Evolutionary conservation across 2,329 filamentous ascomycete species (phyloP).

Genomic region (Pseudocercospora macadamiae): DNA sequence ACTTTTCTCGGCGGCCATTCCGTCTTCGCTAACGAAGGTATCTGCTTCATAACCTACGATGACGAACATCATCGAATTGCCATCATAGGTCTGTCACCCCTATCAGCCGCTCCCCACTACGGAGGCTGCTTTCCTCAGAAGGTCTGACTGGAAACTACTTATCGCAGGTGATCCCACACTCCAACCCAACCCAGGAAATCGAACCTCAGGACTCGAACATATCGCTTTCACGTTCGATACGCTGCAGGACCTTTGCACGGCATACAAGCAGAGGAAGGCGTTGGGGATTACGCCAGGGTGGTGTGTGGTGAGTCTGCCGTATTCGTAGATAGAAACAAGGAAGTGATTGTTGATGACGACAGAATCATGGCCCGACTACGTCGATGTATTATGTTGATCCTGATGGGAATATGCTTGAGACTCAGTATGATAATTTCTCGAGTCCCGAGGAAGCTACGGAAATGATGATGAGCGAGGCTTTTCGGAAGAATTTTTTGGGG

Average conservation of each 20-base stretch:
- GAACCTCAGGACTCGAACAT: conserved; percentile 28
- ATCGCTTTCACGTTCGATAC: conserved; percentile 33
- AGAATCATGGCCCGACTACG: conserved; percentile 31
- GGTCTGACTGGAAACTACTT: no score
- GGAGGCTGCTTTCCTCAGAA: no score
- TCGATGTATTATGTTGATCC: conserved; percentile 33
- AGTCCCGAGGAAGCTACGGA: conserved; percentile 39
- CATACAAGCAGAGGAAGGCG: conserved; percentile 29
- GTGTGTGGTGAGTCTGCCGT: conserved; percentile 23
- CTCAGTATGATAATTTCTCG: conserved; percentile 31
- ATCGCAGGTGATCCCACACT: no score
- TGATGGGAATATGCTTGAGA: conserved; percentile 29
- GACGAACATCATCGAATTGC: conserved; percentile 36
- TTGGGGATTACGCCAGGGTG: conserved; percentile 27
- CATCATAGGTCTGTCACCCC: conserved; percentile 17
- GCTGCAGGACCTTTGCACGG: conserved; percentile 24
- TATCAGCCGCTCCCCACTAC: no score
- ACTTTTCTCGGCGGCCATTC: conserved; percentile 31
- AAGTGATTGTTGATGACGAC: neutral
- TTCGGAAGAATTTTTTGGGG: conserved; percentile 49
- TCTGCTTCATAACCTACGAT: conserved; percentile 34
- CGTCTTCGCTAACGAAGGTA: conserved; percentile 23
- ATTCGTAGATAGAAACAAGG: neutral
- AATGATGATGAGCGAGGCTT: conserved; percentile 45
- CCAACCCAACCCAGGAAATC: conserved; percentile 5